Evolutionary conservation across 1,284 basidiomycete species (phyloP).

Genomic region (Cutaneotrichosporon dermatis): DNA sequence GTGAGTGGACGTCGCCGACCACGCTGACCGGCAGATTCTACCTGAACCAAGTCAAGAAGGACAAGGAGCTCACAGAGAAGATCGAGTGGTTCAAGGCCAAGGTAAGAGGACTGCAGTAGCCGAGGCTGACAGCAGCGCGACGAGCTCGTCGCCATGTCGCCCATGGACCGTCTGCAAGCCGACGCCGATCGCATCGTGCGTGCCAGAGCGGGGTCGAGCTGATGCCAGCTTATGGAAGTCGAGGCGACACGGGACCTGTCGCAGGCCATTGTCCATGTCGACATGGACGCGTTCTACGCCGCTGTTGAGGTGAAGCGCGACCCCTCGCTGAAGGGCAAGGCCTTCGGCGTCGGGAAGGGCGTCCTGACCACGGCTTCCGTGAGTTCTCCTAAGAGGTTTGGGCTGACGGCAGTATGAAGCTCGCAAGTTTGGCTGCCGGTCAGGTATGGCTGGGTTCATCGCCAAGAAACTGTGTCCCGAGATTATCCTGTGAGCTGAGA

Average conservation of each 20-base stretch:
- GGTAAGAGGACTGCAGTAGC: constrained; percentile 19
- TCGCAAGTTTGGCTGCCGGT: constrained; percentile 77
- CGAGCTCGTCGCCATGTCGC: constrained; percentile 33
- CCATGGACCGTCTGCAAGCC: constrained; percentile 29
- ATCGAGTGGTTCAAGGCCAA: constrained; percentile 44
- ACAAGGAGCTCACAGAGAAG: constrained; percentile 44
- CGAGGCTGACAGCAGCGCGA: constrained; percentile 33
- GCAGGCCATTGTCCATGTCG: constrained; percentile 61
- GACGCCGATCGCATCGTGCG: constrained; percentile 46
- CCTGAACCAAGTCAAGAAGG: constrained; percentile 45
- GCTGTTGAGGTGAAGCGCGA: constrained; percentile 63
- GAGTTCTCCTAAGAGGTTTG: constrained; percentile 2
- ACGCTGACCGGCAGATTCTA: constrained; percentile 34
- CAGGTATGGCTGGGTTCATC: constrained; percentile 88
- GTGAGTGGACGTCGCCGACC: constrained; percentile 12
- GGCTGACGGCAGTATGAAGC: constrained; percentile 68
- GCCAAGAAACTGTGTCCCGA: constrained; percentile 91
- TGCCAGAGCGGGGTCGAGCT: background rate
- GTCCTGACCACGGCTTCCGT: constrained; percentile 70
- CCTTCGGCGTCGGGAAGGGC: constrained; percentile 74
- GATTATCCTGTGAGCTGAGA: constrained; percentile 59
- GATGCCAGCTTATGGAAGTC: constrained; percentile 62
- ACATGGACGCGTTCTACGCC: constrained; percentile 49
- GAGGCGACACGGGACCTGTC: constrained; percentile 73
- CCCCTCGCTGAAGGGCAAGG: constrained; percentile 71